Evolutionary conservation across 2,329 filamentous ascomycete genomes (phyloP), one percentile per base, ranked within the genome.

Genomic region (Nannizzia gypsea): DNA sequence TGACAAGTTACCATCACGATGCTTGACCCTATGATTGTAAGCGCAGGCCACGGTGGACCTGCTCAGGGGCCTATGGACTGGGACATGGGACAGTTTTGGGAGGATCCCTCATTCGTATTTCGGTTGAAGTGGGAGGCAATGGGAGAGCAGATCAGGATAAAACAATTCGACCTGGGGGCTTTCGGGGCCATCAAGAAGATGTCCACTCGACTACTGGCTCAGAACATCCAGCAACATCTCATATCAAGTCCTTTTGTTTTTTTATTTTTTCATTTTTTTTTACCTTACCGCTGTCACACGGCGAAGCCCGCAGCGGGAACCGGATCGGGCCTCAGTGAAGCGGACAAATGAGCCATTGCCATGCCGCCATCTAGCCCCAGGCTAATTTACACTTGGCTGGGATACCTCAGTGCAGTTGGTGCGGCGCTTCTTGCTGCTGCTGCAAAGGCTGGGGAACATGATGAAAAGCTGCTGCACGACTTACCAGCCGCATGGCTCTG

Each of bases 291-390:
- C 50, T 54, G 50, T 54, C 50, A 54, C 50, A 36, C 50, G n/a
- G 50, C 26, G 50, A 54, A 54, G n/a, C 50, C 44, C 20, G 50
- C 24, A 54, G 28, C 50, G 26, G 24, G 50, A 31, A 34, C 13
- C 50, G 50, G 50, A 54, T 54, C 50, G 50, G 50, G 50, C 50
- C 50, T 54, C 50, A 54, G 50, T 50, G 20, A 50, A 50, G 44
- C 20, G 22, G 44, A 54, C 50, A n/a, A 34, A 54, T 54, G 50
- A 54, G 50, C 24, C 26, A 54, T 34, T 31, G 50, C 50, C 50
- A 54, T 54, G 50, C 50, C 13, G 26, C 50, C 50, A 54, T 54
- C 28, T 36, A 54, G 50, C n/a, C 26, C 50, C 50, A 20, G n/a
- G 8, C 26, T 54, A 34, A 54, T 31, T 36, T 54, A 31, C 50